phyloP scores from a whole-genome alignment of 768 basidiomycete genomes.

The Roridomyces roridus region DNA sequence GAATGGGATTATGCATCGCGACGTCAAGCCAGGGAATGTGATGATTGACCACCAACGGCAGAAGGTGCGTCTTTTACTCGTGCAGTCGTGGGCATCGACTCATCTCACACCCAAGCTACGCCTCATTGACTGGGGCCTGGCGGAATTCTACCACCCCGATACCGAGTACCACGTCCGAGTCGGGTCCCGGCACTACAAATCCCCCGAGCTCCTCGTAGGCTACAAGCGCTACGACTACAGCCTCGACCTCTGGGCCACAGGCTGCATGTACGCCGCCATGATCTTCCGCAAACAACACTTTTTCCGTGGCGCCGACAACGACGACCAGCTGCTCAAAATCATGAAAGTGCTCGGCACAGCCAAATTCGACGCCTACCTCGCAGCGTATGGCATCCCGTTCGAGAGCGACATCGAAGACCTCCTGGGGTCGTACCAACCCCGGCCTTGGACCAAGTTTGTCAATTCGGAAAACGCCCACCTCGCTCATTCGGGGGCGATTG shows the following conservation, averaged over 20 bases:
- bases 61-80: conserved; percentile 46
- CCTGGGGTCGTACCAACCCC: conserved; percentile 71
- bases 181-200: conserved; percentile 56
- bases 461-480: conserved; percentile 95
- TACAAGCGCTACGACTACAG: conserved; percentile 77
- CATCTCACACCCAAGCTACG: conserved; percentile 42
- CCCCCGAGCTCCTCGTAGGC: conserved; percentile 73
- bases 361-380: conserved; percentile 64
- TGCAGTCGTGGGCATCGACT: too few species aligned
- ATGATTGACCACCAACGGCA: conserved; percentile 75
- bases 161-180: conserved; percentile 78
- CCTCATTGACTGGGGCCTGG: conserved; percentile 79
- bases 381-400: conserved; percentile 68
- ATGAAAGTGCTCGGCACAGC: conserved; percentile 70
- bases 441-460: conserved; percentile 94
- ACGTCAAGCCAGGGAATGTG: conserved; percentile 54
- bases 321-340: conserved; percentile 76
- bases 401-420: conserved; percentile 65
- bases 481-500: conserved; percentile 94
- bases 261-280: conserved; percentile 80
- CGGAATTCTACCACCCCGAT: conserved; percentile 77
- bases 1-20: conserved; percentile 74
- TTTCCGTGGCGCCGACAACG: conserved; percentile 76
- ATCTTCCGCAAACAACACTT: conserved; percentile 79
- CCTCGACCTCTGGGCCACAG: conserved; percentile 75